Percentiles rank a stretch among this genome's conserved stretches.
These are phyloP conservation scores for Aspergillus alliaceus DNA, from an alignment of 2,329 filamentous ascomycete genomes.

Conservation along the genomic window DNA sequence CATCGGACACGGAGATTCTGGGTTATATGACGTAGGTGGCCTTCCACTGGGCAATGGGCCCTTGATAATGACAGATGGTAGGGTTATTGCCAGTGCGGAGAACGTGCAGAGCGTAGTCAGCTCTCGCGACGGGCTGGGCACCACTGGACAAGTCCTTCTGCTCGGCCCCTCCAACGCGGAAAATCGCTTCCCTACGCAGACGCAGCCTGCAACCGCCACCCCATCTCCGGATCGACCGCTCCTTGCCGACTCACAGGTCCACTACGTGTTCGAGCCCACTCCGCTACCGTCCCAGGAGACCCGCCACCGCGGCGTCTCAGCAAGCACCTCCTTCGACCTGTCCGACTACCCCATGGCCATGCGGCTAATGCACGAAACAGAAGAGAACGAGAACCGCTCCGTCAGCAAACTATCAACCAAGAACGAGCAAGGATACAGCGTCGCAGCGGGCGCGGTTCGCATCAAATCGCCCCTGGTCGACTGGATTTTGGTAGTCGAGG, in stretches of 20 bases:
- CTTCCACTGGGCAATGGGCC: too few relatives aligned
- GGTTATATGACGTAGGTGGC: constrained; percentile 72
- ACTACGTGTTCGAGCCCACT: constrained; percentile 62
- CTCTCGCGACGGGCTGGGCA: constrained; percentile 51
- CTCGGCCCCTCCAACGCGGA: constrained; percentile 66
- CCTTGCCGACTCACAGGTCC: constrained; percentile 39
- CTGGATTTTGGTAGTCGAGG: constrained; percentile 82
- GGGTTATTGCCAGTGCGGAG: constrained; percentile 53
- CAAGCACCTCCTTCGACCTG: constrained; percentile 59
- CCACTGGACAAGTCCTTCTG: constrained; percentile 68
- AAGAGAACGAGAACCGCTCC: constrained; percentile 61
- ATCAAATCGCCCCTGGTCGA: constrained; percentile 68
- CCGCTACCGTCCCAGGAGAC: constrained; percentile 38
- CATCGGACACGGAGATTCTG: constrained; percentile 62
- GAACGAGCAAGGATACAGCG: constrained; percentile 69
- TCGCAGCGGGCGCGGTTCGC: constrained; percentile 79
- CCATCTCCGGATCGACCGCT: constrained; percentile 40
- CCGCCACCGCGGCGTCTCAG: constrained; percentile 21
- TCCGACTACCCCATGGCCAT: constrained; percentile 63
- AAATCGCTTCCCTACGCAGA: constrained; percentile 58
- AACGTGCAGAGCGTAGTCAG: constrained; percentile 46
- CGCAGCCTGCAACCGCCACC: constrained; percentile 16
- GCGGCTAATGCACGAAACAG: constrained; percentile 57
- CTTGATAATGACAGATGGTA: not conserved
- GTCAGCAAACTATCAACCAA: constrained; percentile 66